These are phyloP conservation scores for Daldinia concentrica DNA, from an alignment of 495 filamentous ascomycete genomes.

Conservation along the genomic window DNA sequence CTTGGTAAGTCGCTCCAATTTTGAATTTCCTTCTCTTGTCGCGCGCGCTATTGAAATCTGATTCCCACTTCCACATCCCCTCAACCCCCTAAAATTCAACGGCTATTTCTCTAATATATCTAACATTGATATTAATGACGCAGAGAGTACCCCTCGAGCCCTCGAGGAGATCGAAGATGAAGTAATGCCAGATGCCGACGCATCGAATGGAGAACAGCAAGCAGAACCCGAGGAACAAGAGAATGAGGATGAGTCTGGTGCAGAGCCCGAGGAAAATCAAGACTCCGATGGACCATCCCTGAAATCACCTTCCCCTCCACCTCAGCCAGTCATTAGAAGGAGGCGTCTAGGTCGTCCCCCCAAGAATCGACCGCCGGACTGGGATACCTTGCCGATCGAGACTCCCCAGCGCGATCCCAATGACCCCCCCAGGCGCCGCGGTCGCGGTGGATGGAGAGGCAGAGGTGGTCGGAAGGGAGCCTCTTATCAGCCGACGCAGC, in stretches of 20 bases:
- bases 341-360: slow-evolving; percentile 86
- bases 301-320: slow-evolving; percentile 63
- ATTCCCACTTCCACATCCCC: not conserved
- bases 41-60: not conserved
- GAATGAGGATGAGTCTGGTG: slow-evolving; percentile 51
- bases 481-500: slow-evolving; percentile 73
- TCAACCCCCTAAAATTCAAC: not conserved
- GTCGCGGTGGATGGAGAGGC: slow-evolving; percentile 73
- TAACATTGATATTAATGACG: slow-evolving; percentile 8
- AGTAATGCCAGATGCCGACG: slow-evolving; percentile 60
- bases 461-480: slow-evolving; percentile 79
- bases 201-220: slow-evolving; percentile 52
- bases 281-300: slow-evolving; percentile 46
- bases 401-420: slow-evolving; percentile 63
- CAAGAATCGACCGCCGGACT: slow-evolving; percentile 81
- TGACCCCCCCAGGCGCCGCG: slow-evolving; percentile 68
- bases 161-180: slow-evolving; percentile 61
- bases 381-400: slow-evolving; percentile 69
- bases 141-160: slow-evolving; percentile 62
- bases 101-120: not conserved
- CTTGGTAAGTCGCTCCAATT: slow-evolving; percentile 48
- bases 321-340: slow-evolving; percentile 70
- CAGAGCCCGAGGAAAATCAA: slow-evolving; percentile 48
- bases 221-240: slow-evolving; percentile 48
- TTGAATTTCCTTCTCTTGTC: slow-evolving; percentile 4